Evolutionary conservation across 208 protist genomes (phyloP).

Genomic region (Acanthamoeba royreba): DNA sequence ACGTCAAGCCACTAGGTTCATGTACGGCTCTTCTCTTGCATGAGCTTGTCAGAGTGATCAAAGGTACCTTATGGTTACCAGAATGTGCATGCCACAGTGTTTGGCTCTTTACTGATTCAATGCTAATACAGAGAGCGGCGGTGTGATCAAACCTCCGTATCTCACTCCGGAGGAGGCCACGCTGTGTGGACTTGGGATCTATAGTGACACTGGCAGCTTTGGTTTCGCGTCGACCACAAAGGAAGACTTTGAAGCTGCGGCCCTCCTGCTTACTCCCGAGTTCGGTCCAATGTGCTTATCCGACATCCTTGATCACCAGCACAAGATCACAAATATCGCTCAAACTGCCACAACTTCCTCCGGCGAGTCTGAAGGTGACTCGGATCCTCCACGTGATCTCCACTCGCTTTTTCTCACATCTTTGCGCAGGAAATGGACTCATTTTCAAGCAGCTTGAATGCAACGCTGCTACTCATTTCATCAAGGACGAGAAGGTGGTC

Average conservation of each 20-base stretch:
- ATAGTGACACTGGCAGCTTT: constrained; percentile 21
- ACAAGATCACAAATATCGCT: neutral
- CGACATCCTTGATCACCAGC: constrained; percentile 16
- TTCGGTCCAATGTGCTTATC: constrained; percentile 19
- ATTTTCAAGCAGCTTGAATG: constrained; percentile 11
- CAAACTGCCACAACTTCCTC: neutral
- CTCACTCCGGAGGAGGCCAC: constrained; percentile 3
- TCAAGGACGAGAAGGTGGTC: neutral
- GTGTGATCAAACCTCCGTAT: neutral
- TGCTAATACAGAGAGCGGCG: neutral
- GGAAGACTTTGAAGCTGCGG: neutral
- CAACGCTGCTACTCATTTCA: neutral
- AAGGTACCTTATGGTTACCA: neutral
- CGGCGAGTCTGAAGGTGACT: neutral
- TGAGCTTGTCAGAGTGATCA: neutral
- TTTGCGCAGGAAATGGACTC: no score
- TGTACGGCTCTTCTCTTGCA: constrained; percentile 12
- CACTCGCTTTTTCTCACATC: no score
- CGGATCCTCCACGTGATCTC: no score
- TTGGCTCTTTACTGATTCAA: no score
- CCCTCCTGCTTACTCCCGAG: neutral
- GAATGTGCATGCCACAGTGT: no score
- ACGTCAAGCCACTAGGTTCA: neutral
- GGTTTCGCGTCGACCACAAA: neutral
- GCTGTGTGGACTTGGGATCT: constrained; percentile 2